Percentiles rank a stretch among this genome's conserved stretches.
Evolutionary conservation across 2,329 filamentous ascomycete species (phyloP).

Genomic region (Xylariaceae sp.): DNA sequence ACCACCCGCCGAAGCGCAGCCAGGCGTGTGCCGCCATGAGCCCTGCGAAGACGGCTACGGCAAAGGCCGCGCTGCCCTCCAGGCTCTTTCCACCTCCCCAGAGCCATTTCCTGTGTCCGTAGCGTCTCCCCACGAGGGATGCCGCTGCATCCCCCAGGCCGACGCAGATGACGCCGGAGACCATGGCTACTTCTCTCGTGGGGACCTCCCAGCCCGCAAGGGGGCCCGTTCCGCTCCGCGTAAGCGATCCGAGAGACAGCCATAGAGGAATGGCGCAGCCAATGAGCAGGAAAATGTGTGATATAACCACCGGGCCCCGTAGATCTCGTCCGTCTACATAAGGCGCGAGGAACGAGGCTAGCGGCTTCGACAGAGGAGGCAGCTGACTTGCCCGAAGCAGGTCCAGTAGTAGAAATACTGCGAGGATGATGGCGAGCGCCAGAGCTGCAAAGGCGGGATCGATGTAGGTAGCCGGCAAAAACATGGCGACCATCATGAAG

Average conservation of each 20-base stretch:
- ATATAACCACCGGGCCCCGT: conserved; percentile 87
- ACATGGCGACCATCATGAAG: conserved; percentile 96
- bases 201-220: conserved; percentile 69
- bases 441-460: conserved; percentile 80
- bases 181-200: conserved; percentile 75
- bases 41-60: conserved; percentile 67
- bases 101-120: conserved; percentile 82
- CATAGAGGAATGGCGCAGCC: conserved; percentile 93
- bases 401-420: conserved; percentile 82
- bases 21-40: conserved; percentile 64
- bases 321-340: conserved; percentile 94
- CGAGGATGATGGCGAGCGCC: conserved; percentile 70
- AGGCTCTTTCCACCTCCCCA: conserved; percentile 96
- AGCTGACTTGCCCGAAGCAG: conserved; percentile 85
- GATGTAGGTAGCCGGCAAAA: conserved; percentile 77
- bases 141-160: conserved; percentile 93
- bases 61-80: conserved; percentile 80
- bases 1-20: conserved; percentile 71
- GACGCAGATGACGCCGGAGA: conserved; percentile 87
- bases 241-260: conserved; percentile 69
- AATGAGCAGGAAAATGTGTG: conserved; percentile 90
- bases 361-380: conserved; percentile 76
- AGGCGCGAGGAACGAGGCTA: conserved; percentile 80
- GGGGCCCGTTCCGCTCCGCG: conserved; percentile 46
- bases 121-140: conserved; percentile 79